A percentile compares a stretch with the other conserved stretches of the same genome.
These are phyloP conservation scores for Colletotrichum sansevieriae DNA, from an alignment of 2,329 filamentous ascomycete genomes.

Conservation along the genomic window DNA sequence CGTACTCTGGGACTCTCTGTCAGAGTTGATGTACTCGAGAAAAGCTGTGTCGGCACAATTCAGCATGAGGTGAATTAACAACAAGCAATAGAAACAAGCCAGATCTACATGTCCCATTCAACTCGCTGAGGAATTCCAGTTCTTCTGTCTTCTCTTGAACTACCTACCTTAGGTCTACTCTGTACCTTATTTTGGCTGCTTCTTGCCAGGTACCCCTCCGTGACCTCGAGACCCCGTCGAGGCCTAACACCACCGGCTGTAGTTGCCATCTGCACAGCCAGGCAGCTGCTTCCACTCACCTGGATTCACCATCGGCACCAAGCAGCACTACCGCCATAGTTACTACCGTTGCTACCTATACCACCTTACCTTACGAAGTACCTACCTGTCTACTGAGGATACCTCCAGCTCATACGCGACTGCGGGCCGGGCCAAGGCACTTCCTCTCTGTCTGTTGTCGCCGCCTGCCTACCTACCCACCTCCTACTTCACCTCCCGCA, in stretches of 20 bases:
- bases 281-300: slow-evolving; percentile 9
- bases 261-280: slow-evolving; percentile 36
- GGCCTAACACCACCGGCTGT: slow-evolving; percentile 21
- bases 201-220: slow-evolving; percentile 13
- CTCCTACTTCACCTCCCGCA: slow-evolving; percentile 31
- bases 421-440: slow-evolving; percentile 1
- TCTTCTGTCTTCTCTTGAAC: no score
- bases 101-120: background rate
- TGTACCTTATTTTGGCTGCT: background rate
- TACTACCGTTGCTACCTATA: slow-evolving; percentile 5
- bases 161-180: no score
- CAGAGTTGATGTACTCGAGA: background rate
- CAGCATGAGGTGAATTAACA: no score
- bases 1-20: background rate
- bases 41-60: no score
- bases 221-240: slow-evolving; percentile 29
- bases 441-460: slow-evolving; percentile 3
- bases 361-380: background rate
- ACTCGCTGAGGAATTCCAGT: no score
- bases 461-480: slow-evolving; percentile 7
- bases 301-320: slow-evolving; percentile 14
- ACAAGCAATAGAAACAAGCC: background rate
- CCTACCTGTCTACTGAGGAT: background rate
- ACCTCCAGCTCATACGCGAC: background rate
- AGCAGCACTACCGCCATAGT: slow-evolving; percentile 7